These are phyloP conservation scores for Naganishia friedmannii DNA, from an alignment of 768 basidiomycete genomes.

Conservation along the genomic window DNA sequence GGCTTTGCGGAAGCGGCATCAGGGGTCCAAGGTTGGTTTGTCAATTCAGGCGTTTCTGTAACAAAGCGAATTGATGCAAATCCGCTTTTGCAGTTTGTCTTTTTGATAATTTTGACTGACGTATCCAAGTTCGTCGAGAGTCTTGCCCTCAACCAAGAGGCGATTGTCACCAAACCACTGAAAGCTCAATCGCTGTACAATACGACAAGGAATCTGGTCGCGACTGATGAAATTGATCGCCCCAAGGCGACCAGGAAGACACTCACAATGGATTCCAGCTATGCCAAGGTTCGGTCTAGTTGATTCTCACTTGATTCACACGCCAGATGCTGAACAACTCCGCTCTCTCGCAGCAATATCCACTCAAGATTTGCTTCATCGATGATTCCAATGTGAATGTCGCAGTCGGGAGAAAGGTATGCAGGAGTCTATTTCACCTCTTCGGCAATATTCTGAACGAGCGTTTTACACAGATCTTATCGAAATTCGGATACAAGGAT, in stretches of 20 bases:
- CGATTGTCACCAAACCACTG: slow-evolving; percentile 43
- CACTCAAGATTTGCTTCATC: slow-evolving; percentile 40
- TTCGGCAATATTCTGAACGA: background rate
- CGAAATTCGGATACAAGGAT: slow-evolving; percentile 41
- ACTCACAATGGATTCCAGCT: slow-evolving; percentile 17
- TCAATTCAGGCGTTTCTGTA: background rate
- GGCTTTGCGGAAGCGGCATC: background rate
- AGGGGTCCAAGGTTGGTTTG: slow-evolving; percentile 12
- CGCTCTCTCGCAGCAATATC: slow-evolving; percentile 21
- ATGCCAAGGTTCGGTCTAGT: background rate
- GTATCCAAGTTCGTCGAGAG: slow-evolving; percentile 31
- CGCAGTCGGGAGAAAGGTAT: slow-evolving; percentile 38
- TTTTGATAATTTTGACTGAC: slow-evolving; percentile 37
- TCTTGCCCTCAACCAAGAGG: slow-evolving; percentile 34
- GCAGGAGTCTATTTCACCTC: background rate
- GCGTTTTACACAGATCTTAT: slow-evolving; percentile 28
- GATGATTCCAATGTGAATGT: slow-evolving; percentile 45
- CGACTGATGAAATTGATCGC: background rate
- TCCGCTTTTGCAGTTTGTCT: slow-evolving; percentile 35
- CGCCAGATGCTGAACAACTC: background rate
- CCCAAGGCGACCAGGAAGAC: slow-evolving; percentile 11
- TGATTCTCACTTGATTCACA: background rate
- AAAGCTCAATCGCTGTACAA: slow-evolving; percentile 41
- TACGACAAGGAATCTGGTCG: background rate
- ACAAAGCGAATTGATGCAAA: too few relatives aligned